These are phyloP conservation scores for Cutaneotrichosporon sp. DNA, from an alignment of 1,284 basidiomycete species.

Conservation along the genomic window DNA sequence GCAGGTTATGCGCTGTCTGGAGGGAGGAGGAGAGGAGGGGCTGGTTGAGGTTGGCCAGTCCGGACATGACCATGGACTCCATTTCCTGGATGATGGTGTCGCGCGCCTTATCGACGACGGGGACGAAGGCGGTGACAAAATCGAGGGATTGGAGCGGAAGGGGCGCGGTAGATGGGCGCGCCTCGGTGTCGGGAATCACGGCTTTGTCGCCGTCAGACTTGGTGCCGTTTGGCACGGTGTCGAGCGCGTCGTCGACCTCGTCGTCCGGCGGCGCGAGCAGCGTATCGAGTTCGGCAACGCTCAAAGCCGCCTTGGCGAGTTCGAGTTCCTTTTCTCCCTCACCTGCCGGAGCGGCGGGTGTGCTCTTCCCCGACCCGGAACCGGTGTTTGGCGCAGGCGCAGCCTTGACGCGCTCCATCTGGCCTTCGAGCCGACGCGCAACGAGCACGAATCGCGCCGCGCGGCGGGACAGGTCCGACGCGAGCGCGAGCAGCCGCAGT, in stretches of 20 bases:
- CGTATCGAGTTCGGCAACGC: constrained; percentile 68
- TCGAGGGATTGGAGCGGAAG: constrained; percentile 60
- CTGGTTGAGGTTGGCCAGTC: constrained; percentile 71
- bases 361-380: constrained; percentile 10
- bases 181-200: not conserved
- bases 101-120: constrained; percentile 65
- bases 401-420: constrained; percentile 62
- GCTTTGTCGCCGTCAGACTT: not conserved
- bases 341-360: constrained; percentile 18
- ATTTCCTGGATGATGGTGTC: constrained; percentile 70
- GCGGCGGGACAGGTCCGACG: constrained; percentile 73
- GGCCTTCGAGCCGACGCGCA: constrained; percentile 68
- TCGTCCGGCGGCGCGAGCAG: constrained; percentile 2
- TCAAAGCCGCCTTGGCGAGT: constrained; percentile 83
- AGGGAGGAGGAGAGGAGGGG: constrained; percentile 81
- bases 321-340: constrained; percentile 70
- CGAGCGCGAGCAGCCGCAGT: constrained; percentile 69
- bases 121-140: constrained; percentile 63
- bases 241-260: not conserved
- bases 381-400: constrained; percentile 26
- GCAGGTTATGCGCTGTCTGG: constrained; percentile 90
- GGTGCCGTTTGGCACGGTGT: not conserved
- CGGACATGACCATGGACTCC: constrained; percentile 76
- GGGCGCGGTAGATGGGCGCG: constrained; percentile 1
- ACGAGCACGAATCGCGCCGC: constrained; percentile 76